Evolutionary conservation across 305 asterid species (phyloP).

Genomic region (Rubia peregrina): DNA sequence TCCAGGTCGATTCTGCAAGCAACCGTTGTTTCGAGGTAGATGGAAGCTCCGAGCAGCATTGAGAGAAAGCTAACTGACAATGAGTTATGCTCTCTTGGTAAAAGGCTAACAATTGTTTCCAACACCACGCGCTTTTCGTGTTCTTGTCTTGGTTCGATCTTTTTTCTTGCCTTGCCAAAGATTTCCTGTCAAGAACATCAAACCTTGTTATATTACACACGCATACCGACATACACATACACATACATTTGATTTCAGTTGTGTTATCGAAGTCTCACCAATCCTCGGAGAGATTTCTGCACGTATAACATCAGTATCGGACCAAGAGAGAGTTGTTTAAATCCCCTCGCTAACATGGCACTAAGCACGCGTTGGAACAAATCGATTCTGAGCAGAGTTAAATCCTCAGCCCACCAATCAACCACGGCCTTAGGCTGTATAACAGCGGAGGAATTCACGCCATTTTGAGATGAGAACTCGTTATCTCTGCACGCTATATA

Average conservation of each 20-base stretch:
- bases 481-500: conserved; percentile 56
- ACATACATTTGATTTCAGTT: neutral
- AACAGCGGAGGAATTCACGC: conserved; percentile 17
- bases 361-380: conserved; percentile 64
- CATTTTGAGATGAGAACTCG: conserved; percentile 31
- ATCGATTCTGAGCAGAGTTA: conserved; percentile 60
- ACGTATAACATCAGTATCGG: conserved; percentile 77
- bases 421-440: conserved; percentile 35
- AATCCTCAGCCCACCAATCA: conserved; percentile 90
- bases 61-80: conserved; percentile 86
- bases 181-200: conserved; percentile 47
- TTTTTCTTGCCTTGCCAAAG: conserved; percentile 62
- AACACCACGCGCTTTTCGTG: conserved; percentile 74
- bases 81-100: conserved; percentile 66
- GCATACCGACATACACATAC: neutral
- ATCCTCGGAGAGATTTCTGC: conserved; percentile 76
- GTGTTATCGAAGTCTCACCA: conserved; percentile 48
- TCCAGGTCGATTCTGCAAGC: conserved; percentile 89
- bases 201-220: neutral
- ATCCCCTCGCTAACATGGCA: conserved; percentile 74
- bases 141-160: conserved; percentile 59
- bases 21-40: conserved; percentile 65
- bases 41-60: conserved; percentile 80
- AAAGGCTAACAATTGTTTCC: conserved; percentile 80
- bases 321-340: conserved; percentile 59